Conservation (phyloP, 371 early-diverging fungal species). For the Mortierella sp. region DNA sequence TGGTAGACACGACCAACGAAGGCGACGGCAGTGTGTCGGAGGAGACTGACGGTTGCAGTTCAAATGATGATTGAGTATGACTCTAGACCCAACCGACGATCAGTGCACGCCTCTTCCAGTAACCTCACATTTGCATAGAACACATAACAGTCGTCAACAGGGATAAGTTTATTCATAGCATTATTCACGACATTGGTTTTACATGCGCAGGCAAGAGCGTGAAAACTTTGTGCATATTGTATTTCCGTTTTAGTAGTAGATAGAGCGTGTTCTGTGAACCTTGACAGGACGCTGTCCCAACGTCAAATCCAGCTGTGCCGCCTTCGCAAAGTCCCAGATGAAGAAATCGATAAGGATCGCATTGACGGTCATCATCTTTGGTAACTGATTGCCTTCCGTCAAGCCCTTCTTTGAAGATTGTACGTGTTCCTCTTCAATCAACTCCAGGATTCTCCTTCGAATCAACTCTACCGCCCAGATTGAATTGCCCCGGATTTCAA, state of each 20-base stretch:
- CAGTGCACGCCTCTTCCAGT: too few relatives aligned
- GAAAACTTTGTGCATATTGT: too few relatives aligned
- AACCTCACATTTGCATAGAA: too few relatives aligned
- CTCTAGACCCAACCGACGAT: too few relatives aligned
- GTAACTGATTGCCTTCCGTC: neutral
- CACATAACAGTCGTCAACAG: too few relatives aligned
- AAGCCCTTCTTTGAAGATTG: constrained; percentile 5
- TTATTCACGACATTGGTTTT: too few relatives aligned
- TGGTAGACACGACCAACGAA: too few relatives aligned
- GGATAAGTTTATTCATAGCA: too few relatives aligned
- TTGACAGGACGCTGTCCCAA: constrained; percentile 67
- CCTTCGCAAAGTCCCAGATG: constrained; percentile 90
- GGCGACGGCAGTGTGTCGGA: too few relatives aligned
- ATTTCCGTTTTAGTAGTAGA: constrained; percentile 67
- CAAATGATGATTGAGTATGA: too few relatives aligned
- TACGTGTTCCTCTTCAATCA: constrained; percentile 32
- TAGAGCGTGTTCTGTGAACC: constrained; percentile 83
- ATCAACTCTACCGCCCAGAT: constrained; percentile 88
- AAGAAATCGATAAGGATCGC: constrained; percentile 91
- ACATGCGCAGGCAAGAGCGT: too few relatives aligned
- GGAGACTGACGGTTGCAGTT: too few relatives aligned
- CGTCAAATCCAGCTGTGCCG: constrained; percentile 61
- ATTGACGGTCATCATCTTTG: constrained; percentile 61
- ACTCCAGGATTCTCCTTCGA: constrained; percentile 60
- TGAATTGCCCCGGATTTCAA: constrained; percentile 89